Base-by-base conservation (phyloP, 345 rosid species). In the Citropsis articulata region DNA sequence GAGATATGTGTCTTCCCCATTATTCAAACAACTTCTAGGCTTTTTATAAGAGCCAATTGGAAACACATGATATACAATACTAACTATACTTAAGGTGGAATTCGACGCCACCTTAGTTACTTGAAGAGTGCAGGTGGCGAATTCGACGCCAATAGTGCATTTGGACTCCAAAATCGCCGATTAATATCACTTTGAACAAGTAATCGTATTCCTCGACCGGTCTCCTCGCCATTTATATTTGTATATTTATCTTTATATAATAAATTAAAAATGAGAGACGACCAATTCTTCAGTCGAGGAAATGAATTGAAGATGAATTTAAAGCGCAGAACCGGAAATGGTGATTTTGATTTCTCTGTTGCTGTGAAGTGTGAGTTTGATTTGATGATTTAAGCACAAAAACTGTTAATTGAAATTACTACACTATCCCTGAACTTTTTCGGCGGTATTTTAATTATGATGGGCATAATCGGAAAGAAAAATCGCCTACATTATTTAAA, bases 141-240 rank as follows among this genome's bases (percentile, higher is more conserved):
- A n/a, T n/a, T 94, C 97, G 71, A 94, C 98, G 69, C 98, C 97
- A 78, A 94, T 94, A 73, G 98, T 94, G 77, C 97, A 94, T 82
- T 94, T 94, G 74, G 98, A 94, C 80, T 94, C 98, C 75, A 94
- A 87, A 94, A 80, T 94, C 98, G 66, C 97, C 98, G 81, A 94
- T 94, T 84, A 94, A 65, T 33, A 94, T 97, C 7, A 93, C 93
- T 85, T 94, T 94, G 81, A 94, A 94, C 87, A 94, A 81, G 87
- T 94, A 94, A 79, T 94, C 98, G 85, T 94, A 94, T 67, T 94
- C 98, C 81, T 94, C 98, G 55, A 93, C 98, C 74, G 91, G 79
- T 87, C 98, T 91, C 86, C 98, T 86, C 88, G 91, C 90, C 98
- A 91, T 92, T 42, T 42, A 10, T 9, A 42, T 10, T 10, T 42